phyloP scores from a whole-genome alignment of 2,329 filamentous ascomycete species.

The Aotearoamyces nothofagi region DNA sequence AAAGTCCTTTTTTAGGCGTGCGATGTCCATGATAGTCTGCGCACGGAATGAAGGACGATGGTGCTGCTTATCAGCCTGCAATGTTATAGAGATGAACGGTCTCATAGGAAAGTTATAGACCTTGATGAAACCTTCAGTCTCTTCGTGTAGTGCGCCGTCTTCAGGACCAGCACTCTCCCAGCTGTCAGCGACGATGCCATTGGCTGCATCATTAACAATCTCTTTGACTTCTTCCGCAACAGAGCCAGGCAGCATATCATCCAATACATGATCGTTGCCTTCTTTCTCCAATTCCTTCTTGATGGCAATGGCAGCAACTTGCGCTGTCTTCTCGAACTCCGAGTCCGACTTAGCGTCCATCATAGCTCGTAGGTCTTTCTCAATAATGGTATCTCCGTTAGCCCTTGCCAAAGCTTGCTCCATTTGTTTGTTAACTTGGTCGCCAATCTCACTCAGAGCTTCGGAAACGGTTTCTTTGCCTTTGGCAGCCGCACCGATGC shows the following conservation, averaged over 20 bases:
- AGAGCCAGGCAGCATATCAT: conserved; percentile 33
- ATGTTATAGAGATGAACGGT: conserved; percentile 81
- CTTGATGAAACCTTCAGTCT: conserved; percentile 48
- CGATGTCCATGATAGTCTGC: conserved; percentile 80
- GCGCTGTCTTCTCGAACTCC: conserved; percentile 35
- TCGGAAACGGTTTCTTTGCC: conserved; percentile 55
- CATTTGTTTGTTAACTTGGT: conserved; percentile 41
- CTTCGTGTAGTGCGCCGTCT: conserved; percentile 50
- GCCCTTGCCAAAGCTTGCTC: conserved; percentile 46
- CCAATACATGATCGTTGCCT: conserved; percentile 35
- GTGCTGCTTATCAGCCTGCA: conserved; percentile 42
- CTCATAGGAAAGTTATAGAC: conserved; percentile 96
- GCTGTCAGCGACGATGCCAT: conserved; percentile 55
- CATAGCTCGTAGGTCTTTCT: conserved; percentile 32
- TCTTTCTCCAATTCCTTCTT: conserved; percentile 39
- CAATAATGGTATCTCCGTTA: conserved; percentile 29
- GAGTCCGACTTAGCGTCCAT: conserved; percentile 34
- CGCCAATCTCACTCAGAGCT: conserved; percentile 50
- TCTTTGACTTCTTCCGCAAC: conserved; percentile 41
- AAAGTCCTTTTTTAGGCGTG: conserved; percentile 90
- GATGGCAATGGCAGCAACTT: conserved; percentile 30
- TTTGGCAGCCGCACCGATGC: conserved; percentile 16
- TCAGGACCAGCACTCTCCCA: conserved; percentile 80
- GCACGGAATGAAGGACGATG: conserved; percentile 53
- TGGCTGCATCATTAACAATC: conserved; percentile 36